Evolutionary conservation across 169 alveolate genomes (phyloP).

Genomic region (Babesia caballi): DNA sequence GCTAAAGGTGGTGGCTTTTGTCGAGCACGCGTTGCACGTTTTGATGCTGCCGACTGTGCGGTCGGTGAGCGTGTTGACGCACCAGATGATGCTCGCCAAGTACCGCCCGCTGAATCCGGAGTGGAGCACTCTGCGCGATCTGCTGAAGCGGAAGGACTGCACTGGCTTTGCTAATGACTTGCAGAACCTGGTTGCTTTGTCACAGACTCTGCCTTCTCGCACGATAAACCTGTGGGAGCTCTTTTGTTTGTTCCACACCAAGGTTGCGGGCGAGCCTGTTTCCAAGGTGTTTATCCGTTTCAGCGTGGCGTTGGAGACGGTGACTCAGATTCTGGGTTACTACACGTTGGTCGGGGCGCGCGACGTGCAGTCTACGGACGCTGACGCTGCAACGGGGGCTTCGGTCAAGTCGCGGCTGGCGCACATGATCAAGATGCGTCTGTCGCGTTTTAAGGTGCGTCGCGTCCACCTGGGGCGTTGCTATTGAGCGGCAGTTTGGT

Average conservation of each 20-base stretch:
- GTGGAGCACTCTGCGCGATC: slow-evolving; percentile 12
- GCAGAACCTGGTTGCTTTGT: not conserved
- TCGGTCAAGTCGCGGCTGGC: not conserved
- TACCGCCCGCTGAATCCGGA: not conserved
- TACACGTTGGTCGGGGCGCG: not conserved
- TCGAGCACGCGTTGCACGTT: not conserved
- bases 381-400: not conserved
- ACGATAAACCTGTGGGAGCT: slow-evolving; percentile 31
- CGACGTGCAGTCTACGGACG: not conserved
- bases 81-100: slow-evolving; percentile 21
- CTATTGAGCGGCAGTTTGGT: no score
- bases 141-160: not conserved
- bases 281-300: slow-evolving; percentile 17
- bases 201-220: not conserved
- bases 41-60: slow-evolving; percentile 14
- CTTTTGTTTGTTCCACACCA: slow-evolving; percentile 28
- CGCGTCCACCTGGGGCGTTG: slow-evolving; percentile 12
- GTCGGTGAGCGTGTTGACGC: not conserved
- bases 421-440: slow-evolving; percentile 7
- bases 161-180: not conserved
- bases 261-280: not conserved
- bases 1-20: not conserved
- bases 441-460: slow-evolving; percentile 14
- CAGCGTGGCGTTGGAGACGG: slow-evolving; percentile 30
- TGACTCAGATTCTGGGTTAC: slow-evolving; percentile 21